Evolutionary conservation across 2,329 filamentous ascomycete genomes (phyloP).

Genomic region (Aotearoamyces nothofagi): DNA sequence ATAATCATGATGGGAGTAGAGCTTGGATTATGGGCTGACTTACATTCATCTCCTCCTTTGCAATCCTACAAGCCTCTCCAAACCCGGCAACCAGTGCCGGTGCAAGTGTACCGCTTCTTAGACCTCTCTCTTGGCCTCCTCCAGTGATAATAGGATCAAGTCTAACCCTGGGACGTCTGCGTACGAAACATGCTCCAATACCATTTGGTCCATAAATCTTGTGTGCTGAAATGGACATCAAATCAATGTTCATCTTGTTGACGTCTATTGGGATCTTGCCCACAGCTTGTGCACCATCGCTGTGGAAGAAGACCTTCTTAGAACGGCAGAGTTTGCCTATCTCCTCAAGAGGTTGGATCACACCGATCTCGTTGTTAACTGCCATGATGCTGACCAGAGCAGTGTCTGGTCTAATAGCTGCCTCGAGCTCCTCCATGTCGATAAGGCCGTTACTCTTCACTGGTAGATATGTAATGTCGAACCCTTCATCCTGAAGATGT

Average conservation of each 20-base stretch:
- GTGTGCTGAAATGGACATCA: constrained; percentile 98
- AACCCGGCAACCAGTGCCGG: constrained; percentile 83
- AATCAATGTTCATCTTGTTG: constrained; percentile 92
- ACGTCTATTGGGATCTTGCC: constrained; percentile 96
- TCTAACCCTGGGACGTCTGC: constrained; percentile 81
- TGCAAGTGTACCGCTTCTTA: constrained; percentile 86
- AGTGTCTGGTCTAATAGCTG: constrained; percentile 81
- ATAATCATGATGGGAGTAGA: too few species aligned
- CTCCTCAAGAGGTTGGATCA: constrained; percentile 90
- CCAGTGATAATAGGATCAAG: constrained; percentile 92
- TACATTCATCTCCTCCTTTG: constrained; percentile 81
- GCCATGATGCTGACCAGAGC: constrained; percentile 93
- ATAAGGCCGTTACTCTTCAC: constrained; percentile 80
- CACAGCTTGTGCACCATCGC: constrained; percentile 91
- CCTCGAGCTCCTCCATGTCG: constrained; percentile 69
- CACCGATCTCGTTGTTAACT: constrained; percentile 98
- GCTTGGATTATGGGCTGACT: too few species aligned
- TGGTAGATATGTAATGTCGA: constrained; percentile 91
- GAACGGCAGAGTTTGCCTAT: constrained; percentile 84
- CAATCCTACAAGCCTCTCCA: constrained; percentile 87
- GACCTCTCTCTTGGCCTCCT: constrained; percentile 87
- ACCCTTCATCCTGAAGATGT: constrained; percentile 93
- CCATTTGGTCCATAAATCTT: constrained; percentile 99
- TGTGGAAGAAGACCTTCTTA: constrained; percentile 97
- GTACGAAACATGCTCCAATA: constrained; percentile 90